Base-by-base conservation (phyloP, 176 grass and related monocot genomes). In the Coix lacrymajobi region DNA sequence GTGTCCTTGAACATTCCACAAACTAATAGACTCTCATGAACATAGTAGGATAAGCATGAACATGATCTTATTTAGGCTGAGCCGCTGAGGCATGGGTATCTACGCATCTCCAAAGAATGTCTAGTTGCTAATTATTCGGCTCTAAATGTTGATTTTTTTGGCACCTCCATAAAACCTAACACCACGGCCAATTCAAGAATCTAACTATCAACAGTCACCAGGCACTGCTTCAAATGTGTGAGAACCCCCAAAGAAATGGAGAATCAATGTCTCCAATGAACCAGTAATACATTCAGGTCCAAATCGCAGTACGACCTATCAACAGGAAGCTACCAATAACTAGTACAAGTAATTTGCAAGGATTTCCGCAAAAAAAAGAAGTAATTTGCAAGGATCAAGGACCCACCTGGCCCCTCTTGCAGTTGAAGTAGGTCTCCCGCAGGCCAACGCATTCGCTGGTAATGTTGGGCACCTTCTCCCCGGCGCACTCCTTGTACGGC, bases 361-460 rank as follows among this genome's bases (percentile, higher is more conserved):
- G 2, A 65, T 22, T n/a, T n/a, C n/a, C n/a, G n/a, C n/a, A n/a
- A n/a, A n/a, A n/a, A n/a, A n/a, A n/a, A n/a, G n/a, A 1, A 13
- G 64, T 71, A 67, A 31, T 72, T 17, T 33, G 58, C 33, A 71
- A 57, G 8, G 2, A 65, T 22, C n/a, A n/a, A 69, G 82, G 20
- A 89, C 80, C 79, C 90, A 84, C 97, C 91, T 99, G 93, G 80
- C 97, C 93, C 26, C 97, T 93, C 72, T 99, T 99, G 91, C 97
- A 96, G 81, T 96, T 96, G 84, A 99, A 99, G 75, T 96, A 99
- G 66, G 97, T 99, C 86, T 99, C 97, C 28, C 97, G 88, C 78
- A 99, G 65, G 34, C 97, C 97, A 65, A 96, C 89, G 80, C 93
- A 99, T 87, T 94, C 89, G 71, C 89, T 96, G 39, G 93, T 79